Base-by-base conservation (phyloP, 768 basidiomycete species). In the Paxillus rubicundulus region DNA sequence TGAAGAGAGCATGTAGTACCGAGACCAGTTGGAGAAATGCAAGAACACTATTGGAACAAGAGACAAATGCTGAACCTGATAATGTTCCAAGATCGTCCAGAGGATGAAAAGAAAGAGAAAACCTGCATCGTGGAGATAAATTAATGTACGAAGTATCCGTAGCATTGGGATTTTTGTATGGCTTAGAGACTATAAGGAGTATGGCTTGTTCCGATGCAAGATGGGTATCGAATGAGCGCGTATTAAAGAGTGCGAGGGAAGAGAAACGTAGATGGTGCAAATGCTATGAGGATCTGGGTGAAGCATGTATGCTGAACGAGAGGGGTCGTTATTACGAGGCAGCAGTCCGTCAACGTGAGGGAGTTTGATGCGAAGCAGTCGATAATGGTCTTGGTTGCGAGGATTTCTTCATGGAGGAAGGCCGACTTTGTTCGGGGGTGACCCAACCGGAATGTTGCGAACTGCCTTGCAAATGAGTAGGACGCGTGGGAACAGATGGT, bases 141-240 rank as follows among this genome's bases (percentile, higher is more conserved):
- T 62, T 62, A 66, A 53, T 51, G 55, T 56, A 56, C 45, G 42
- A 50, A 61, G 47, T 60, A 62, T 67, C 56, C 65, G 32, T 65
- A 60, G 50, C 47, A 47, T 57, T 45, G 54, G 56, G 40, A 47
- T 49, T 36, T 41, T 40, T 24, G 46, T 47, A 47, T 50, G 47
- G 33, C 50, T 55, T 50, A 52, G 32, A 55, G 62, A 51, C 17
- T 57, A 50, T 54, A 52, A 55, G n/a, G 50, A 53, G 39, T 55
- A 51, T 55, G 58, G 16, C 32, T 54, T 37, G 34, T 43, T 66
- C 56, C 54, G 52, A 45, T 53, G 50, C n/a, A 47, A 53, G 49
- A 21, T 59, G 57, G 66, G 62, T 68, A 70, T 70, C 55, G 56
- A 61, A 59, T 56, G 62, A 62, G 49, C 54, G 62, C 59, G 52